Evolutionary conservation across 2,329 filamentous ascomycete species (phyloP), one percentile per base, ranked within the genome.

Genomic region (Verticillium klebahnii): DNA sequence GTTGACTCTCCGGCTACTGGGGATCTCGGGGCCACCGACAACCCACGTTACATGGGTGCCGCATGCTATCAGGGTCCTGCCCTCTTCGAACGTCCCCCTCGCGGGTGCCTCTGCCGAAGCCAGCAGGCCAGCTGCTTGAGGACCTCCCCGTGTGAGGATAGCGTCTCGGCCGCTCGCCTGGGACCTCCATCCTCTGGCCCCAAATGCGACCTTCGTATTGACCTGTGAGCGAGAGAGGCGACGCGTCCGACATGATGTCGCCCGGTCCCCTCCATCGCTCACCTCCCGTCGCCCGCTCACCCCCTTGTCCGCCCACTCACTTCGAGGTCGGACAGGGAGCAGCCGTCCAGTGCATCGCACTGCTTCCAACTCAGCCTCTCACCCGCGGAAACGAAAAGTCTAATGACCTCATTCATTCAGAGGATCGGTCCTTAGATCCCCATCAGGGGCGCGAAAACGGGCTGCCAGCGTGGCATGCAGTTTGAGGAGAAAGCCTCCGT

Each of bases 391-490:
- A 52, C 45, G 45, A 23, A 52, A 11, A 56, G 23, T 25, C 40
- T 55, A 58, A 65, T 65, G 64, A 65, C 62, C 62, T 65, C 64
- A 65, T 64, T 55, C 45, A 29, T 45, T 60, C 64, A 62, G 45
- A 29, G 60, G 58, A 54, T 65, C 64, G 64, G 64, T 61, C 12
- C 45, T 52, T 14, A 19, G 45, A 19, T 23, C n/a, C 45, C n/a
- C 45, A 23, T 25, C 45, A 23, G 45, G 29, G 45, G 45, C 19
- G n/a, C 45, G 45, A 52, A 23, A 52, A 52, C 19, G 45, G 19
- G n/a, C 61, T 65, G 64, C 64, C 64, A 65, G 63, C 64, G 64
- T 65, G 64, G 62, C 64, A 64, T 65, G 64, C 64, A 65, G 63
- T 60, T 55, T 52, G 52, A 29, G 60, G 17, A 56, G 54, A 34